Evolutionary conservation across 2,329 filamentous ascomycete genomes (phyloP).

Genomic region (Kalmusia sp.): DNA sequence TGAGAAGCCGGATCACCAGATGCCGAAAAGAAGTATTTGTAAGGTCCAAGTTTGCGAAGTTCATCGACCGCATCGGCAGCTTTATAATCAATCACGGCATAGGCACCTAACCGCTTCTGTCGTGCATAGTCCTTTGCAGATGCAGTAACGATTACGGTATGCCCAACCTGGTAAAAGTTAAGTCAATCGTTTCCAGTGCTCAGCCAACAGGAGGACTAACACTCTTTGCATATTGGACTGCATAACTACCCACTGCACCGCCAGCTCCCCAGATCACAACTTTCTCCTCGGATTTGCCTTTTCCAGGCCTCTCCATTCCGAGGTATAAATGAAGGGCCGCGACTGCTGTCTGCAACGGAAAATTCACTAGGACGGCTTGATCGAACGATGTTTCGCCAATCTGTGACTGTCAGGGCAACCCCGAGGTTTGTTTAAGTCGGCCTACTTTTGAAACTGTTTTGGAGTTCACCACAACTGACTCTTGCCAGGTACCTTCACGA

Average conservation of each 20-base stretch:
- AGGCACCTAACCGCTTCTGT: slow-evolving; percentile 31
- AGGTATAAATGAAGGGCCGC: slow-evolving; percentile 35
- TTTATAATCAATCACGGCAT: slow-evolving; percentile 35
- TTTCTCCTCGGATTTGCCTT: slow-evolving; percentile 26
- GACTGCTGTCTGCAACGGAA: slow-evolving; percentile 36
- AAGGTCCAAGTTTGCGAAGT: slow-evolving; percentile 29
- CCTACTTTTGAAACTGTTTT: slow-evolving; percentile 29
- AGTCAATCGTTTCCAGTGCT: slow-evolving; percentile 1
- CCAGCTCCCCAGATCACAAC: slow-evolving; percentile 37
- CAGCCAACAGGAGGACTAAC: slow-evolving; percentile 15
- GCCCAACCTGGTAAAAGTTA: slow-evolving; percentile 31
- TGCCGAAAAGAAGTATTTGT: slow-evolving; percentile 34
- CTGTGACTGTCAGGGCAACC: slow-evolving; percentile 8
- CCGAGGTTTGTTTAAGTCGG: no score
- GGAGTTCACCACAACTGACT: slow-evolving; percentile 24
- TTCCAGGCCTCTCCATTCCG: slow-evolving; percentile 29
- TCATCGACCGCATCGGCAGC: slow-evolving; percentile 27
- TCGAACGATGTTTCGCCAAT: slow-evolving; percentile 34
- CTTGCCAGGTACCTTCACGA: slow-evolving; percentile 33
- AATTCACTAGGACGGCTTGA: slow-evolving; percentile 32
- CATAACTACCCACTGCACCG: slow-evolving; percentile 35
- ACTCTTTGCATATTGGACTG: slow-evolving; percentile 32
- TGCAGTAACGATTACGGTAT: slow-evolving; percentile 34
- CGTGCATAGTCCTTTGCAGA: slow-evolving; percentile 30
- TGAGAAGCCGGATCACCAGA: slow-evolving; percentile 35